phyloP scores from a whole-genome alignment of 371 early-diverging fungal species.

The Nematocida sp. region DNA sequence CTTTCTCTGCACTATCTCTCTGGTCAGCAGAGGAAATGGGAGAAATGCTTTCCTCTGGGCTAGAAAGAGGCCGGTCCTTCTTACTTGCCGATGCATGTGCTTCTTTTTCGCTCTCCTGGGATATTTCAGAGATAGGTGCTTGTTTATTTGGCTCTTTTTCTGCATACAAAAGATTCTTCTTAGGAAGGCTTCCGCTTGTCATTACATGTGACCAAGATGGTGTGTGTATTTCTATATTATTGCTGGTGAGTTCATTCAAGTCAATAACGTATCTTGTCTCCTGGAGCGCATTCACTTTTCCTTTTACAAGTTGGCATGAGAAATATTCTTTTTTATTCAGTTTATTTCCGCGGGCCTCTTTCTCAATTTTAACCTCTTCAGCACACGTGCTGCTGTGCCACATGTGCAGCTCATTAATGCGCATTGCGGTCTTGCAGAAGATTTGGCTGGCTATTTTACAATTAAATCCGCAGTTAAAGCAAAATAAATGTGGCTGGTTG shows the following conservation, averaged over 20 bases:
- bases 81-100: no score
- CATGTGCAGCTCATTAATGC: conserved; percentile 22
- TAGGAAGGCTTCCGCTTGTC: conserved; percentile 2
- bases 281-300: background rate
- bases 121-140: no score
- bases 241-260: background rate
- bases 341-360: background rate
- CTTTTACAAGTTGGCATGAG: background rate
- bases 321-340: background rate
- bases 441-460: background rate
- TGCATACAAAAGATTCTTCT: background rate
- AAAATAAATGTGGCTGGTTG: conserved; percentile 2
- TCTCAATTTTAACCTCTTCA: background rate
- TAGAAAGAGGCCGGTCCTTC: no score
- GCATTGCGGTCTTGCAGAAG: no score
- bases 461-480: conserved; percentile 48
- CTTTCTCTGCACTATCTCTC: background rate
- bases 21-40: background rate
- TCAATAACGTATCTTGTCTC: background rate
- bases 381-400: conserved; percentile 6
- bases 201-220: background rate
- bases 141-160: background rate
- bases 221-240: conserved; percentile 6
- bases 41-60: background rate
- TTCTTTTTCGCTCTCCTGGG: no score